These are phyloP conservation scores for Pyrenula massariospora DNA, from an alignment of 495 filamentous ascomycete species.

Conservation along the genomic window DNA sequence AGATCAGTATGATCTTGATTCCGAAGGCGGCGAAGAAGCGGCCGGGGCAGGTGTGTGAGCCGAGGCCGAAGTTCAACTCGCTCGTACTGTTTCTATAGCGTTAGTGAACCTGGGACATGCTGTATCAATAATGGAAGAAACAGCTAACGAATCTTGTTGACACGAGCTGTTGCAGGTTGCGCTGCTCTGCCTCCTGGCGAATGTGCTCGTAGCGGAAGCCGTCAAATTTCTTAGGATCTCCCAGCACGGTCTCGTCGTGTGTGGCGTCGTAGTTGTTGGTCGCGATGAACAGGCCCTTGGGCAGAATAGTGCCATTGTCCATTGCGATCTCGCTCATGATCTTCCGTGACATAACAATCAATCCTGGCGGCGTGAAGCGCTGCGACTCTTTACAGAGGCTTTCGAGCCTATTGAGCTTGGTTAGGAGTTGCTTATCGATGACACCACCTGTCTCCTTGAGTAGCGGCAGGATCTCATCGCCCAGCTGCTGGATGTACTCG, in stretches of 20 bases:
- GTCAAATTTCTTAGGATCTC: constrained; percentile 26
- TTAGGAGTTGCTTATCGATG: constrained; percentile 5
- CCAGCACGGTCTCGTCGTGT: neutral
- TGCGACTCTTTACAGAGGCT: constrained; percentile 10
- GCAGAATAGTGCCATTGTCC: neutral
- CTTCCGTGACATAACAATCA: neutral
- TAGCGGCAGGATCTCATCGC: constrained; percentile 5
- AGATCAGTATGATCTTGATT: constrained; percentile 38
- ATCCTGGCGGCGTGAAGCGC: constrained; percentile 3
- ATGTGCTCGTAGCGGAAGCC: constrained; percentile 21
- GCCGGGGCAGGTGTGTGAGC: constrained; percentile 37
- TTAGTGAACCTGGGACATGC: neutral
- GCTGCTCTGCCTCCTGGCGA: neutral
- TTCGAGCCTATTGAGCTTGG: constrained; percentile 8
- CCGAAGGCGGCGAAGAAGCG: constrained; percentile 41
- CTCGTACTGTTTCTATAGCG: neutral
- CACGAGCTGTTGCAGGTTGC: neutral
- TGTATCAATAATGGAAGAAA: neutral
- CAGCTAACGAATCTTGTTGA: neutral
- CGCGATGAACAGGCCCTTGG: neutral
- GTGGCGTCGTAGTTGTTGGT: neutral
- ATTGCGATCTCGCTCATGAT: neutral
- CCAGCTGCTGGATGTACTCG: constrained; percentile 4
- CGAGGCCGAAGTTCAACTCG: constrained; percentile 32
- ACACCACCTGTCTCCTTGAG: neutral